Evolutionary conservation across 192 early-diverging fungal species (phyloP).

Genomic region (Linderina pennispora): DNA sequence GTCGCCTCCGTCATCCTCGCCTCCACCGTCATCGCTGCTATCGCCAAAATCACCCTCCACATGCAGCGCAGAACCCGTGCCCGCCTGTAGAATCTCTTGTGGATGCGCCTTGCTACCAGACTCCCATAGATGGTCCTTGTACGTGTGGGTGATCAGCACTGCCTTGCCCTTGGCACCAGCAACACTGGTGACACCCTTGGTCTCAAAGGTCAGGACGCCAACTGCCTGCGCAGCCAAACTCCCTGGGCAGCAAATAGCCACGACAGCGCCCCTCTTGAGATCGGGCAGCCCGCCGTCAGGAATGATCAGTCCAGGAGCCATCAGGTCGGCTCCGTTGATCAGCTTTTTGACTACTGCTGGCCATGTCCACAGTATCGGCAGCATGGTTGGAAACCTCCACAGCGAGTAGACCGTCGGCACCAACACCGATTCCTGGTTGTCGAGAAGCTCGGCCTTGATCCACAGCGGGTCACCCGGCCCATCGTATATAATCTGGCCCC

Average conservation of each 20-base stretch:
- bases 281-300: slow-evolving; percentile 24
- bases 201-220: slow-evolving; percentile 56
- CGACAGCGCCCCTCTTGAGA: slow-evolving; percentile 20
- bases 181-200: slow-evolving; percentile 39
- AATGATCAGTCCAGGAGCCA: slow-evolving; percentile 30
- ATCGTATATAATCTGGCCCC: slow-evolving; percentile 59
- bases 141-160: slow-evolving; percentile 67
- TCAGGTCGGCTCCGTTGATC: slow-evolving; percentile 65
- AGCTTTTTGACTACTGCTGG: slow-evolving; percentile 63
- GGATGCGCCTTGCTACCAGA: slow-evolving; percentile 61
- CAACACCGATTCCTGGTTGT: slow-evolving; percentile 31
- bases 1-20: slow-evolving; percentile 8
- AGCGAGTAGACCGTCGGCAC: slow-evolving; percentile 73
- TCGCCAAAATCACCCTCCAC: slow-evolving; percentile 4
- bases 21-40: not conserved
- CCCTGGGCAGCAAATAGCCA: slow-evolving; percentile 28
- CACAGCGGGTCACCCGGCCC: slow-evolving; percentile 57
- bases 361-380: slow-evolving; percentile 64
- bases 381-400: slow-evolving; percentile 62
- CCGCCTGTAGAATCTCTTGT: slow-evolving; percentile 36
- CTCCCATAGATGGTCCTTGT: slow-evolving; percentile 74
- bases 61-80: slow-evolving; percentile 14
- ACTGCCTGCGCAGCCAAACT: slow-evolving; percentile 49
- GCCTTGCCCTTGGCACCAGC: slow-evolving; percentile 72
- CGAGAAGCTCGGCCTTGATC: slow-evolving; percentile 49